Percentiles rank a stretch among this genome's conserved stretches.
These are phyloP conservation scores for Ballota nigra DNA, from an alignment of 257 asterid genomes.

Conservation along the genomic window DNA sequence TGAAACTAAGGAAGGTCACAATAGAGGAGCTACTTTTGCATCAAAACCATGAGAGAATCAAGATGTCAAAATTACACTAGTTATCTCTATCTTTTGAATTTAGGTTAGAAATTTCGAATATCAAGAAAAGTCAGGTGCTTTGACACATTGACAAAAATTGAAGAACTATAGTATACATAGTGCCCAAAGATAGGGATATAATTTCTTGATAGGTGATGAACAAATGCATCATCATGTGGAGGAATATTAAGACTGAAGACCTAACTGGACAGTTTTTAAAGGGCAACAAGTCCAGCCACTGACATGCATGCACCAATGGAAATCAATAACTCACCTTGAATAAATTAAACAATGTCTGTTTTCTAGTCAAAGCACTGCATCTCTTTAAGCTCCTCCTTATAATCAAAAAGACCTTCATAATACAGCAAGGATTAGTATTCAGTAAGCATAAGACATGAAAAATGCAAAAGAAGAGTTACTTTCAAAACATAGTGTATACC, in stretches of 20 bases:
- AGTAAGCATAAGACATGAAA: background rate
- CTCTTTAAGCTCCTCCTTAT: constrained; percentile 93
- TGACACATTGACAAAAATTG: background rate
- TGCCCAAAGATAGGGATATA: background rate
- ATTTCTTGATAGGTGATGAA: background rate
- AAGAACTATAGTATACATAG: background rate
- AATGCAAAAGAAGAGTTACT: background rate
- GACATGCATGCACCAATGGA: constrained; percentile 1
- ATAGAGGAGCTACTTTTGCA: background rate
- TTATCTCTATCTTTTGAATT: background rate
- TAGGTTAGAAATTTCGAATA: background rate
- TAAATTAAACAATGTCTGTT: constrained; percentile 81
- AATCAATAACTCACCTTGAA: constrained; percentile 63
- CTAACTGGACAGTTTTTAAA: background rate
- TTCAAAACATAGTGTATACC: background rate
- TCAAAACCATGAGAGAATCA: background rate
- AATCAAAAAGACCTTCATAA: constrained; percentile 70
- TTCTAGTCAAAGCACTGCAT: constrained; percentile 92
- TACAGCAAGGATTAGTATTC: constrained; percentile 25
- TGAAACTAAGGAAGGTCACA: background rate
- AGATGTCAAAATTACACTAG: background rate
- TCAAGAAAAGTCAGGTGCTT: background rate
- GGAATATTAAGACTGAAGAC: background rate
- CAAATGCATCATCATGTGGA: background rate
- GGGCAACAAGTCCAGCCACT: constrained; percentile 4